Conservation (phyloP, 495 filamentous ascomycete species). For the Haplographium delicatum region DNA sequence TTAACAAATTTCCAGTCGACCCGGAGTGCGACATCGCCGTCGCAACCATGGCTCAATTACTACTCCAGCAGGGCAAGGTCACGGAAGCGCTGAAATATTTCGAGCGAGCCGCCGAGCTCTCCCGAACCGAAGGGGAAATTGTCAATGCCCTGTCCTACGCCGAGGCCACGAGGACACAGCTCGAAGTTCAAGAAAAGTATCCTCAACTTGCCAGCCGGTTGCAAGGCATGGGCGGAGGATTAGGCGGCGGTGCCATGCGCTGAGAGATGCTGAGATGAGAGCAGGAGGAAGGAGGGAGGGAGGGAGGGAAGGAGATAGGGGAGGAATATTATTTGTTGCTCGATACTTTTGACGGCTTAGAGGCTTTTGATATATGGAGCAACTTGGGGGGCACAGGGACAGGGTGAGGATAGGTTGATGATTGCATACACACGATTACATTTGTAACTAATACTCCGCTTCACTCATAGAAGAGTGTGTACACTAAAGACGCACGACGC, state of each 20-base stretch:
- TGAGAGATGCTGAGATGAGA: conserved; percentile 17
- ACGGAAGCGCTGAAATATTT: conserved; percentile 95
- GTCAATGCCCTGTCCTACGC: conserved; percentile 96
- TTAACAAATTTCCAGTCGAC: conserved; percentile 60
- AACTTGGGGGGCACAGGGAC: not conserved
- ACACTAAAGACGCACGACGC: conserved; percentile 20
- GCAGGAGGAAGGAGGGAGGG: not conserved
- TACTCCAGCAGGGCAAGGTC: conserved; percentile 96
- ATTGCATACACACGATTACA: too few species aligned
- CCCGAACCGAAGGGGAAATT: conserved; percentile 92
- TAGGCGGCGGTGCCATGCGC: conserved; percentile 18
- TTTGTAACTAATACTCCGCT: conserved; percentile 28
- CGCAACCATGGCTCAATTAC: conserved; percentile 97
- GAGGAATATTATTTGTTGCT: too few species aligned
- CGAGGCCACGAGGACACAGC: conserved; percentile 92
- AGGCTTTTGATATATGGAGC: not conserved
- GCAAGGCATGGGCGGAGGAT: conserved; percentile 54
- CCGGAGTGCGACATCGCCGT: conserved; percentile 99
- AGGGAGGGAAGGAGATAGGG: not conserved
- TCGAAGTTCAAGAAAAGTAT: conserved; percentile 97
- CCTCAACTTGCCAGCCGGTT: conserved; percentile 85
- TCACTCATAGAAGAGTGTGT: conserved; percentile 22
- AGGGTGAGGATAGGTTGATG: too few species aligned
- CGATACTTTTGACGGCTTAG: too few species aligned
- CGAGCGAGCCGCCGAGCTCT: conserved; percentile 89